phyloP scores from a whole-genome alignment of 2,329 filamentous ascomycete species.

The Cladosporium sp. region DNA sequence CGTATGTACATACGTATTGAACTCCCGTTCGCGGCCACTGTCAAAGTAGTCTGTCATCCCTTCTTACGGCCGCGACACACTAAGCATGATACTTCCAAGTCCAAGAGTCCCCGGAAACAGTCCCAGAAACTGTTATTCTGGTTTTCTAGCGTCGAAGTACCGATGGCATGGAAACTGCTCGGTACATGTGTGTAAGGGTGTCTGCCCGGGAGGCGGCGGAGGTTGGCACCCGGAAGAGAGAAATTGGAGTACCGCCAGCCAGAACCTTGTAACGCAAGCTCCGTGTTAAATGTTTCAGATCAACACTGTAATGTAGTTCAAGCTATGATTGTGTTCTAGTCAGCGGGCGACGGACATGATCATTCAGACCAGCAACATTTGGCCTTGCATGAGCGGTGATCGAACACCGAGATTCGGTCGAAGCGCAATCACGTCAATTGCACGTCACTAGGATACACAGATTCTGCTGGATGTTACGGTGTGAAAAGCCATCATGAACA shows the following conservation, averaged over 20 bases:
- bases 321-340: not conserved
- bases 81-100: not conserved
- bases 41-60: conserved; percentile 13
- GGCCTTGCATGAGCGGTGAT: not conserved
- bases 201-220: not conserved
- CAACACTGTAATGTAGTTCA: not conserved
- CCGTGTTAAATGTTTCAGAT: not conserved
- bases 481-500: not conserved
- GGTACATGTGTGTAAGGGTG: not conserved
- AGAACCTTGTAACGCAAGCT: not conserved
- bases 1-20: conserved; percentile 27
- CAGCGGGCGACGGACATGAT: not conserved
- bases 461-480: not conserved
- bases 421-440: not conserved
- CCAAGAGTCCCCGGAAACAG: not conserved
- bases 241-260: not conserved
- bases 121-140: not conserved
- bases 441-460: not conserved
- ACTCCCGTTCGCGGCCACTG: conserved; percentile 32
- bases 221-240: not conserved
- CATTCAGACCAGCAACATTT: not conserved
- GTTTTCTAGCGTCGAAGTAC: not conserved
- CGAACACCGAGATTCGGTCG: not conserved
- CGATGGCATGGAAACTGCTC: not conserved
- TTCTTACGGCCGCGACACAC: not conserved